Evolutionary conservation across 306 rosid species (phyloP).

Genomic region (Prunus salicina): DNA sequence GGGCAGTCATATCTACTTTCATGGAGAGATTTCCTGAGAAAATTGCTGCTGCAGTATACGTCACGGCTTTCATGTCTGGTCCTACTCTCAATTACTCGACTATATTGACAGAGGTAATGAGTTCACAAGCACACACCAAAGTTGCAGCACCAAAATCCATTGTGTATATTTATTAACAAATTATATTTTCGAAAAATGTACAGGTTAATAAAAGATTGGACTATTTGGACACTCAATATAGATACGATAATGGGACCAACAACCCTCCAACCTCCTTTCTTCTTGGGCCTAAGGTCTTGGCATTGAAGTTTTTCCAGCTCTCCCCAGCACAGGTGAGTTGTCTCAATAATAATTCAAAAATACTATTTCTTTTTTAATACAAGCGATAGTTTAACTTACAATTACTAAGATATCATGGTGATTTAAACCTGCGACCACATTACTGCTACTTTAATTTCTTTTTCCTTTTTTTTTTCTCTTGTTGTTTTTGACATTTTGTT

Average conservation of each 20-base stretch:
- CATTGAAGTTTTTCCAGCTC: not conserved
- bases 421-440: too few relatives aligned
- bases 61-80: slow-evolving; percentile 34
- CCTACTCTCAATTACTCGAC: slow-evolving; percentile 13
- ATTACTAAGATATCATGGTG: too few relatives aligned
- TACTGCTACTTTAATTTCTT: too few relatives aligned
- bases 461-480: too few relatives aligned
- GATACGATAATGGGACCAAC: slow-evolving; percentile 20
- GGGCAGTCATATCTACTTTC: slow-evolving; percentile 26
- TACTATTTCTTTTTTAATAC: too few relatives aligned
- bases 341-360: too few relatives aligned
- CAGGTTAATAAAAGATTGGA: too few relatives aligned
- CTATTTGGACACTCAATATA: too few relatives aligned
- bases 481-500: slow-evolving; percentile 28
- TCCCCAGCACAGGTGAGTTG: slow-evolving; percentile 3
- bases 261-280: slow-evolving; percentile 25
- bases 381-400: too few relatives aligned
- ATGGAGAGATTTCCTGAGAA: slow-evolving; percentile 35
- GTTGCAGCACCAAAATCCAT: too few relatives aligned
- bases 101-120: slow-evolving; percentile 10
- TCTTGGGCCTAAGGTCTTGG: slow-evolving; percentile 9
- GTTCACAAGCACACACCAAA: not conserved
- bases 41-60: slow-evolving; percentile 28
- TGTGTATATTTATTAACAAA: too few relatives aligned
- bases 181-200: too few relatives aligned